Evolutionary conservation across 495 filamentous ascomycete species (phyloP), one percentile per base, ranked within the genome.

Genomic region (Cryomyces minteri): DNA sequence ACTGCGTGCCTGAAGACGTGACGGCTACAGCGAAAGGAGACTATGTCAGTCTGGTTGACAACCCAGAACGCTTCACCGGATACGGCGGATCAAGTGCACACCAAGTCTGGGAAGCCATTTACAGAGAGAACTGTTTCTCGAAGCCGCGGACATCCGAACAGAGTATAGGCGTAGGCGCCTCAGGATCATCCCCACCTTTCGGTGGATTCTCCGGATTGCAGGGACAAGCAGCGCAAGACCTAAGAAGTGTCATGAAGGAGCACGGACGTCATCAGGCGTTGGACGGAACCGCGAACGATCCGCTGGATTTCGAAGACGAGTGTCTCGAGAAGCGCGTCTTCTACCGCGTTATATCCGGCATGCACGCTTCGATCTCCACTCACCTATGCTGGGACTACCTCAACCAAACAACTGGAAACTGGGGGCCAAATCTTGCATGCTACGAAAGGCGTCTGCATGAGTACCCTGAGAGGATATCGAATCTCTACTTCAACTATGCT

Each of bases 401-500:
- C 41, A 95, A 96, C 67, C 85, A 94, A 59, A 86, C 82, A 1
- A 95, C 90, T 1, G 90, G 92, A 37, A 64, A 85, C 62, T 96
- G 90, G 90, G 76, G 79, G 40, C 92, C 90, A 10, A 98, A 98
- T 54, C 64, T 94, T 32, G 69, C 73, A 54, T 98, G 90, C 69
- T 98, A 90, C 71, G 76, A 81, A 58, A 67, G 77, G 14, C 80
- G 90, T 9, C 72, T 98, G 12, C 79, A 90, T 55, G 68, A 69
- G 6, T 76, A 84, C 54, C 87, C 88, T 0, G 90, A 98, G 50
- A 82, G 87, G 43, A 80, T 95, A 56, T 88, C 88, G 45, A 98
- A 98, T 61, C 74, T 96, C 47, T 98, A 96, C 66, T 98, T 98
- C 69, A 94, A 98, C 70, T 98, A 94, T 58, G 90, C 90, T 0